Evolutionary conservation across 768 basidiomycete species (phyloP), one percentile per base, ranked within the genome.

Genomic region (Asterophora lycoperdoides): DNA sequence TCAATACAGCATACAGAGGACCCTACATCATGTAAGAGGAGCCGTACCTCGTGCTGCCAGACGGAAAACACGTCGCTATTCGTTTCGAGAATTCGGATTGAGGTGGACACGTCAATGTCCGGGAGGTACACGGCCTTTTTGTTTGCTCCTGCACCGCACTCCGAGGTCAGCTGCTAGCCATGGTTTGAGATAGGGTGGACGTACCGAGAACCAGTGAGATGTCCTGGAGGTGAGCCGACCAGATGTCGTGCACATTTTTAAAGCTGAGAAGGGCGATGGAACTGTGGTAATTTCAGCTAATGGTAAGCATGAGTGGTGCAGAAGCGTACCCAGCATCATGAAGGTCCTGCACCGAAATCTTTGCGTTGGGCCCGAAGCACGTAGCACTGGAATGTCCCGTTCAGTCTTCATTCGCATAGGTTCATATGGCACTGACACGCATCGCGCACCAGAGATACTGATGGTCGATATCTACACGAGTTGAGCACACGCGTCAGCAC

Each of bases 61-160:
- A 86, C 64, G 2, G 84, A 64, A 53, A 88, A 79, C 0, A 86
- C 80, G 56, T 86, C 84, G 45, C 83, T 85, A 15, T 70, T 55
- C 2, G 83, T 84, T 20, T 71, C 63, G 8, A 87, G 60, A 49
- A 64, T 56, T 44, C 68, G 65, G 2, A 75, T 57, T 11, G 65
- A 63, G 1, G 55, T 49, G 26, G 68, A 56, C 2, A 56, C 48
- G 29, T 77, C 75, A 38, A 85, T 68, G 46, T 84, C 79, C 3
- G 69, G 60, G 3, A 87, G 59, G 40, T 77, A 68, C 1, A 82
- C 67, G 0, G 76, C 83, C 37, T 72, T 74, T 40, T 69, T 67
- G 53, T 72, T 73, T 8, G 77, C 76, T 30, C 84, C 86, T 86
- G 47, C 5, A 32, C 30, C 9, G 9, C 3, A 8, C 40, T 32